phyloP scores from a whole-genome alignment of 2,329 filamentous ascomycete genomes.

The Coniochaeta pulveracea region DNA sequence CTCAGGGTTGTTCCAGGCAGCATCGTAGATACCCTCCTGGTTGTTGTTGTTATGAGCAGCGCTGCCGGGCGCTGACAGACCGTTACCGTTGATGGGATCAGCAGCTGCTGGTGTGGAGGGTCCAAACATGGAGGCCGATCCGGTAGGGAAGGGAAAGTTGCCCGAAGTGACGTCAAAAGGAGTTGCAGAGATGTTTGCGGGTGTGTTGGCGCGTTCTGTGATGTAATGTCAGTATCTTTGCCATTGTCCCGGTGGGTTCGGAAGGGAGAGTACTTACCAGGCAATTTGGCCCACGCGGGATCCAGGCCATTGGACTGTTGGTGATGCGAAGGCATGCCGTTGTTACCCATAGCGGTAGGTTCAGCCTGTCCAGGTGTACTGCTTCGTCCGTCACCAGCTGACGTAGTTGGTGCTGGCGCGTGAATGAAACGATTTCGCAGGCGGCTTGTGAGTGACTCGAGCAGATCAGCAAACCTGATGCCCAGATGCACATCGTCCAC shows the following conservation, averaged over 20 bases:
- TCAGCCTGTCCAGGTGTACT: constrained; percentile 17
- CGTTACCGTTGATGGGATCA: constrained; percentile 11
- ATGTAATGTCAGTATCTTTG: constrained; percentile 10
- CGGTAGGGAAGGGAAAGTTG: constrained; percentile 40
- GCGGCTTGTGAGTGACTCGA: constrained; percentile 67
- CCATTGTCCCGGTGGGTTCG: background rate
- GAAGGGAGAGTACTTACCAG: constrained; percentile 18
- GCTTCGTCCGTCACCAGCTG: constrained; percentile 18
- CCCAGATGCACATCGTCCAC: constrained; percentile 79
- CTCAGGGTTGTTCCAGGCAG: constrained; percentile 41
- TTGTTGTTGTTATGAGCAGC: constrained; percentile 20
- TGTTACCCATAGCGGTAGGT: constrained; percentile 8
- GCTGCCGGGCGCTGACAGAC: constrained; percentile 33
- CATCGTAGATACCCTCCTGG: constrained; percentile 27
- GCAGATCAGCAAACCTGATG: constrained; percentile 72
- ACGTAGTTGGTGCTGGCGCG: constrained; percentile 34
- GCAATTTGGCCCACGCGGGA: constrained; percentile 20
- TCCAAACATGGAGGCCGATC: constrained; percentile 33
- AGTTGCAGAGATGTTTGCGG: constrained; percentile 49
- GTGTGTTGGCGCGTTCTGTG: constrained; percentile 27
- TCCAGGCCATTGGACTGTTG: constrained; percentile 9
- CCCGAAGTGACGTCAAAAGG: constrained; percentile 47
- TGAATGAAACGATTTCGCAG: constrained; percentile 65
- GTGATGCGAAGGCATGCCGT: constrained; percentile 7
- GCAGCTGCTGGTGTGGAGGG: constrained; percentile 33